Base-by-base conservation (phyloP, 164 flowering plant genomes). In the Aristolochia californica region DNA sequence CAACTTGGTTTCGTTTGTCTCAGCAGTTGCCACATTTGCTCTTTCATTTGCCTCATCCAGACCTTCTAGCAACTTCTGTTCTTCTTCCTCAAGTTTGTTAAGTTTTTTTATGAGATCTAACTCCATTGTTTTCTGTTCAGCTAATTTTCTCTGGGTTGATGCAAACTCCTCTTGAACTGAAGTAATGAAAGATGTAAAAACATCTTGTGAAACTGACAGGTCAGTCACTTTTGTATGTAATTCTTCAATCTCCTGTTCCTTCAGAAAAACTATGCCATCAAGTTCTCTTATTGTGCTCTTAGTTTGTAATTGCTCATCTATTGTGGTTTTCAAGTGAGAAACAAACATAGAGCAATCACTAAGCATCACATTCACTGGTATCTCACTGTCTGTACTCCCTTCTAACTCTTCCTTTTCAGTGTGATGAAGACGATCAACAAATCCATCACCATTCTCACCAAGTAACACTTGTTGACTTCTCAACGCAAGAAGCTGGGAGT, bases 161-260 rank as follows among this genome's bases (percentile, higher is more conserved):
- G 63, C 45, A 61, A 60, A 64, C 56, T 34, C 43, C 17, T 26
- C 55, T 45, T 66, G 69, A 45, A 62, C 63, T 22, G 77, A 70
- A 22, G 17, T 55, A 64, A 69, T 40, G 57, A 58, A 68, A 67
- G 75, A 66, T 30, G 40, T 61, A 57, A 59, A 63, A 63, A 68
- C 69, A 61, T 74, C 75, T 52, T 47, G 69, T 21, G 78, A 66
- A 22, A 73, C 63, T 13, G 81, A 71, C 30, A 79, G 62, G 30
- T 78, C 88, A 53, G 65, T 43, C 48, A 79, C 68, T 67, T 74
- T 82, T 15, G 72, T 66, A 69, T 58, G 64, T 15, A 87, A 89
- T 60, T 77, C 79, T 50, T 77, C 80, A 69, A 87, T 75, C 68
- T 83, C 88, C 45, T 72, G 74, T 66, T 84, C 83, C 66, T 84